A percentile compares a stretch with the other conserved stretches of the same genome.
Conservation (phyloP, 371 early-diverging fungal genomes). For the Mortierella polycephala region DNA sequence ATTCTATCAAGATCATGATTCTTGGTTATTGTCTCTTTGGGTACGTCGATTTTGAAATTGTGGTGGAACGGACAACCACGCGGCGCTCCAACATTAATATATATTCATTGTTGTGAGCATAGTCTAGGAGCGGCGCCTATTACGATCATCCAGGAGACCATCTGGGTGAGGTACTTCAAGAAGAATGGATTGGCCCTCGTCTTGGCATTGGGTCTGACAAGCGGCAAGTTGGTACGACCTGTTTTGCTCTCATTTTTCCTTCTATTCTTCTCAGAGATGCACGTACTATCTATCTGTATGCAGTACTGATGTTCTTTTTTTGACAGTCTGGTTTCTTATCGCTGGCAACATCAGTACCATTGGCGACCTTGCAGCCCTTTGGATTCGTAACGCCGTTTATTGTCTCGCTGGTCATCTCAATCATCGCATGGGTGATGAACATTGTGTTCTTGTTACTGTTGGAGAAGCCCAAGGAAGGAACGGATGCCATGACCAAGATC, state of each 20-base stretch:
- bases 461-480: slow-evolving; percentile 47
- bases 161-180: slow-evolving; percentile 56
- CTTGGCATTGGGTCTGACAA: slow-evolving; percentile 53
- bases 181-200: slow-evolving; percentile 51
- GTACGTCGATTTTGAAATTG: slow-evolving; percentile 16
- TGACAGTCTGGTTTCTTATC: slow-evolving; percentile 38
- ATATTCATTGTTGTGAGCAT: neutral
- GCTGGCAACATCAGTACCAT: slow-evolving; percentile 34
- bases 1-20: slow-evolving; percentile 52
- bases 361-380: slow-evolving; percentile 36
- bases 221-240: slow-evolving; percentile 55
- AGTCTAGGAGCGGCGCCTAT: slow-evolving; percentile 58
- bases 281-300: neutral
- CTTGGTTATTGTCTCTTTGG: slow-evolving; percentile 55
- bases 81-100: neutral
- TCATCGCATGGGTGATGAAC: slow-evolving; percentile 48
- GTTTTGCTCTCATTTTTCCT: too few species aligned
- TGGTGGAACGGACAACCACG: neutral
- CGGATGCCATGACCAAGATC: slow-evolving; percentile 47
- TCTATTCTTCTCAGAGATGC: neutral
- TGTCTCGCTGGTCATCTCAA: slow-evolving; percentile 31
- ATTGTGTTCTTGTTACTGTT: slow-evolving; percentile 39
- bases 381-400: slow-evolving; percentile 50
- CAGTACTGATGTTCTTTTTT: neutral
- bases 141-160: slow-evolving; percentile 57